phyloP scores from a whole-genome alignment of 1,139 yeast genomes.

The Hyphopichia fennica region DNA sequence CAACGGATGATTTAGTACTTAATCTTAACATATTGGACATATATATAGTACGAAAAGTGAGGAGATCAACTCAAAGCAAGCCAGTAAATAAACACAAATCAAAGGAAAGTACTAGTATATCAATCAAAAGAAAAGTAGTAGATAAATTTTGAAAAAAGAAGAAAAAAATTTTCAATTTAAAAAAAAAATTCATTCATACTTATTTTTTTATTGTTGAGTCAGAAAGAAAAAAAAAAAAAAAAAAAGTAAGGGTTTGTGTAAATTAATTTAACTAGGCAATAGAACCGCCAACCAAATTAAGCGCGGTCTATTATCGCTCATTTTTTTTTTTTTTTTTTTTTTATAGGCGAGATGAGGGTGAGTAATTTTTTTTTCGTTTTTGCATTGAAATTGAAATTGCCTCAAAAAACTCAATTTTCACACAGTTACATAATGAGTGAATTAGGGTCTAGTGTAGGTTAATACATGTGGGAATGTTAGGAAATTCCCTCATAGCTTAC shows the following conservation, averaged over 20 bases:
- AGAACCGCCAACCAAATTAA: conserved; percentile 7
- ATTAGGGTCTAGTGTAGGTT: no score
- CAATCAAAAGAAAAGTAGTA: not conserved
- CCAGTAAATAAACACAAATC: no score
- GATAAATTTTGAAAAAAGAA: conserved; percentile 1
- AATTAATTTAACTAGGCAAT: conserved; percentile 30
- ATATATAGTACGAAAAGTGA: no score
- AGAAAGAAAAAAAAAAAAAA: not conserved
- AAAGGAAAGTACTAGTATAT: not conserved
- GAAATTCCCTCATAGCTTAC: not conserved
- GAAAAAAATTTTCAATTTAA: conserved; percentile 3
- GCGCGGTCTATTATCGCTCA: conserved; percentile 44
- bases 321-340: not conserved
- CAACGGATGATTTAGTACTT: not conserved
- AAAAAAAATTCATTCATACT: not conserved
- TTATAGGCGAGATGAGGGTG: not conserved
- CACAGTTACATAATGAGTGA: no score
- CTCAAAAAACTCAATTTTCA: not conserved
- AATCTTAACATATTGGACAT: not conserved
- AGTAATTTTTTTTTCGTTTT: not conserved
- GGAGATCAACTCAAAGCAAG: no score
- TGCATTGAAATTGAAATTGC: not conserved
- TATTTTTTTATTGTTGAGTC: conserved; percentile 7
- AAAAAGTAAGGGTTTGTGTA: conserved; percentile 11
- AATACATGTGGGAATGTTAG: not conserved